These are phyloP conservation scores for Phoma sp. DNA, from an alignment of 2,329 filamentous ascomycete species.

Conservation along the genomic window DNA sequence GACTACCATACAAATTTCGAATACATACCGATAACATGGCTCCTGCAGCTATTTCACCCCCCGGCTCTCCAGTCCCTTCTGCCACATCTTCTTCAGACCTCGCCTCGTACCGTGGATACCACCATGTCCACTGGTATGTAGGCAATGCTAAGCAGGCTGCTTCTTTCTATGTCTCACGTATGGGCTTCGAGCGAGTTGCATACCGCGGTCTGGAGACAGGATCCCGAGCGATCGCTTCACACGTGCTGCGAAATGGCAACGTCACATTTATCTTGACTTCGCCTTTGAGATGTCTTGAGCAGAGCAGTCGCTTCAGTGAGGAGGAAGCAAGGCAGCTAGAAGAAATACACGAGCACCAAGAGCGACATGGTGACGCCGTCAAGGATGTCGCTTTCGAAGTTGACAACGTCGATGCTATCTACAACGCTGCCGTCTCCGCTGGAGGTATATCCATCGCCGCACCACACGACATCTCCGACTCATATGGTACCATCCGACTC, in stretches of 20 bases:
- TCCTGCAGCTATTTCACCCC: conserved; percentile 49
- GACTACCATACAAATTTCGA: neutral
- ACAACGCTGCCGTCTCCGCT: conserved; percentile 71
- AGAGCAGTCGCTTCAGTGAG: conserved; percentile 36
- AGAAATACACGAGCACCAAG: conserved; percentile 82
- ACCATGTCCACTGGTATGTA: conserved; percentile 95
- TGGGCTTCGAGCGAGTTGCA: conserved; percentile 83
- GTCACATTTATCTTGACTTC: conserved; percentile 86
- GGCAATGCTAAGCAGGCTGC: conserved; percentile 97
- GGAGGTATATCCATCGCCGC: conserved; percentile 68
- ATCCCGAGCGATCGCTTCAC: conserved; percentile 78
- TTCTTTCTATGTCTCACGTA: conserved; percentile 83
- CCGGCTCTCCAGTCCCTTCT: conserved; percentile 46
- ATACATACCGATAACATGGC: conserved; percentile 32
- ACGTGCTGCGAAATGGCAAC: conserved; percentile 78
- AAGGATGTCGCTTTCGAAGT: conserved; percentile 97
- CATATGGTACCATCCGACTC: conserved; percentile 71
- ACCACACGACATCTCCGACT: conserved; percentile 62
- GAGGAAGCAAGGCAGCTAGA: conserved; percentile 70
- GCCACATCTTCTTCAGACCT: conserved; percentile 41
- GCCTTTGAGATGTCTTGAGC: conserved; percentile 65
- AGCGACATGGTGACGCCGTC: conserved; percentile 89
- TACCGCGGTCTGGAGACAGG: conserved; percentile 90
- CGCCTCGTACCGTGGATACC: conserved; percentile 77
- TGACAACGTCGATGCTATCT: conserved; percentile 84